Evolutionary conservation across 2,329 filamentous ascomycete genomes (phyloP), one percentile per base, ranked within the genome.

Genomic region (Alternaria arbusti): DNA sequence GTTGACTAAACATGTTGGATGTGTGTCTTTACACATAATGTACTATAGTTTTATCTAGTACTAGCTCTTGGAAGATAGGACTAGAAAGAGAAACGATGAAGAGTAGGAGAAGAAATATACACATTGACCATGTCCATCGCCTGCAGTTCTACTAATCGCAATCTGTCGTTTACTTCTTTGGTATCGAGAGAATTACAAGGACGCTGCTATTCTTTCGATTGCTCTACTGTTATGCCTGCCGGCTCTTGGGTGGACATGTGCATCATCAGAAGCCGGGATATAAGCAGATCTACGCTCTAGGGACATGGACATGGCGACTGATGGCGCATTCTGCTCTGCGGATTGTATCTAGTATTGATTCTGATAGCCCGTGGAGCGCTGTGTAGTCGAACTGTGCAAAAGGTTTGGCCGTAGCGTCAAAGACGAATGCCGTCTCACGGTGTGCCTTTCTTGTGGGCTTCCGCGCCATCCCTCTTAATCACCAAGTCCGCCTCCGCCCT

Each of bases 201-300:
- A 40, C 36, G 36, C 36, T 40, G 17, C 36, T 40, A 2, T 40
- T 40, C n/a, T 40, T 40, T 40, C 36, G 36, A 3, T 40, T 40
- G n/a, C 36, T 40, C 36, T 40, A 17, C 36, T 40, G 15, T 40
- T 17, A 65, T 22, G 45, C 68, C 7, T 68, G 65, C 40, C 62
- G 61, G 36, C 23, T 72, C 23, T 28, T 73, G 54, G 64, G 64
- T 5, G 66, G 61, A 22, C 62, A 65, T 51, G 17, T 52, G 10
- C 63, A 60, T 13, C 32, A 58, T 22, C 52, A 32, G 30, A 59
- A 50, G 25, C 13, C 20, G 23, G 57, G 50, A 15, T 28, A 15
- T 25, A 45, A 57, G 45, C n/a, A 20, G 47, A 28, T 45, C 8
- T 54, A 43, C 26, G 23, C 22, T 51, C 10, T 20, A 51, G 28